Conservation (phyloP, 768 basidiomycete species). For the Agaricus sinodeliciosus region DNA sequence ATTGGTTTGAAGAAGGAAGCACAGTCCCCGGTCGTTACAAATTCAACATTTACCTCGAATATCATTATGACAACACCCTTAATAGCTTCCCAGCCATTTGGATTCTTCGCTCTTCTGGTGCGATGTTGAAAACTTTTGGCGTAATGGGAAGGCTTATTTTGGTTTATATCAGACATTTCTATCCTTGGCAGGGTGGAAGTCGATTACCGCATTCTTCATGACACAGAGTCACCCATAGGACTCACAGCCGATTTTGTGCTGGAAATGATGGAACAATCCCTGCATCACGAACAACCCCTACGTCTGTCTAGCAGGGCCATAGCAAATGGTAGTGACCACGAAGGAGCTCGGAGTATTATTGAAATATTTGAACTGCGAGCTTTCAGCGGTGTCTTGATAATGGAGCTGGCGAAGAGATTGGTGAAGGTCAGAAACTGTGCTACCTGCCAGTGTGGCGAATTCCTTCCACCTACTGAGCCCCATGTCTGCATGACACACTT, state of each 20-base stretch:
- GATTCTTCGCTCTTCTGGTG: slow-evolving; percentile 1
- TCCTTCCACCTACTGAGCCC: slow-evolving; percentile 4
- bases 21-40: neutral
- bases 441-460: neutral
- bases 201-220: neutral
- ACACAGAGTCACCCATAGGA: neutral
- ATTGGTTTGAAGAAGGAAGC: slow-evolving; percentile 3
- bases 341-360: neutral
- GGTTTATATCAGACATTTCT: neutral
- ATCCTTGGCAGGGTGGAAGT: slow-evolving; percentile 4
- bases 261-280: slow-evolving; percentile 6
- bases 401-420: neutral
- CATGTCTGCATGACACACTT: neutral
- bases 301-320: slow-evolving; percentile 1
- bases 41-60: slow-evolving; percentile 1
- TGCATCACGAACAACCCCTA: slow-evolving; percentile 1
- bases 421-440: neutral
- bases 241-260: slow-evolving; percentile 5
- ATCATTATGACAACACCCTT: neutral
- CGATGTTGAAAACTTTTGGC: neutral
- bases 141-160: too few species aligned
- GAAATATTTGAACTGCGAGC: slow-evolving; percentile 8
- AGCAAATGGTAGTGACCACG: neutral
- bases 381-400: neutral
- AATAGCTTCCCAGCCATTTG: slow-evolving; percentile 5